Percentiles rank a stretch among this genome's conserved stretches.
phyloP scores from a whole-genome alignment of 2,329 filamentous ascomycete species.

The Tolypocladium tundrense region DNA sequence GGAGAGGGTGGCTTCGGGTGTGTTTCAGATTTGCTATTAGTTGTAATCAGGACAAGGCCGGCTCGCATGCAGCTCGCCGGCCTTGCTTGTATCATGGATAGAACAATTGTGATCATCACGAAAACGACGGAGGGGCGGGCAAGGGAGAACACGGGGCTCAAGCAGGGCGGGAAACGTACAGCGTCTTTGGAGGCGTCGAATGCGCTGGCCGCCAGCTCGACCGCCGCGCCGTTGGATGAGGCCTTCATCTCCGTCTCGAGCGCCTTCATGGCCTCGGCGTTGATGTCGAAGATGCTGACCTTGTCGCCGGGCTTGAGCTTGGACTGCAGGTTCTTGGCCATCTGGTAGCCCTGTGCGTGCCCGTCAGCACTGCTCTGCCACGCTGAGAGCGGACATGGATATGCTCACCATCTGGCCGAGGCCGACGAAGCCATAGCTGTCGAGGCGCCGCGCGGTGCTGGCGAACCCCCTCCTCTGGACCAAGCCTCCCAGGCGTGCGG shows the following conservation, averaged over 20 bases:
- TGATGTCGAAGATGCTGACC: slow-evolving; percentile 47
- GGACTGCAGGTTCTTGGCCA: slow-evolving; percentile 51
- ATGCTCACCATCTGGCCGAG: slow-evolving; percentile 50
- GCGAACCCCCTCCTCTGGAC: slow-evolving; percentile 39
- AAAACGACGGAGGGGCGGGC: background rate
- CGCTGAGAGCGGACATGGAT: background rate
- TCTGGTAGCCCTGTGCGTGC: slow-evolving; percentile 43
- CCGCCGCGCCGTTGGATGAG: slow-evolving; percentile 32
- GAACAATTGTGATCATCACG: slow-evolving; percentile 21
- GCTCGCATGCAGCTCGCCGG: slow-evolving; percentile 10
- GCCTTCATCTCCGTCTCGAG: slow-evolving; percentile 38
- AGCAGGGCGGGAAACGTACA: slow-evolving; percentile 26
- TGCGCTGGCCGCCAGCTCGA: slow-evolving; percentile 34
- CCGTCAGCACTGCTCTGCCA: slow-evolving; percentile 3
- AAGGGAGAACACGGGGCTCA: background rate
- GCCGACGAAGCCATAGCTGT: slow-evolving; percentile 49
- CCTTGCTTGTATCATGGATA: slow-evolving; percentile 64
- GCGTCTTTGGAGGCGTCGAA: slow-evolving; percentile 40
- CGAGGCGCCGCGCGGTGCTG: slow-evolving; percentile 32
- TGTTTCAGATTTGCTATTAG: slow-evolving; percentile 54
- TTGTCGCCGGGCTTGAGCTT: slow-evolving; percentile 42
- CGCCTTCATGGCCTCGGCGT: slow-evolving; percentile 34
- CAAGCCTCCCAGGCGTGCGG: slow-evolving; percentile 14
- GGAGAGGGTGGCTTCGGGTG: no score
- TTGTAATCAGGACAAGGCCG: slow-evolving; percentile 51